phyloP scores from a whole-genome alignment of 129 eudicot genomes.

The Glebionis coronaria region DNA sequence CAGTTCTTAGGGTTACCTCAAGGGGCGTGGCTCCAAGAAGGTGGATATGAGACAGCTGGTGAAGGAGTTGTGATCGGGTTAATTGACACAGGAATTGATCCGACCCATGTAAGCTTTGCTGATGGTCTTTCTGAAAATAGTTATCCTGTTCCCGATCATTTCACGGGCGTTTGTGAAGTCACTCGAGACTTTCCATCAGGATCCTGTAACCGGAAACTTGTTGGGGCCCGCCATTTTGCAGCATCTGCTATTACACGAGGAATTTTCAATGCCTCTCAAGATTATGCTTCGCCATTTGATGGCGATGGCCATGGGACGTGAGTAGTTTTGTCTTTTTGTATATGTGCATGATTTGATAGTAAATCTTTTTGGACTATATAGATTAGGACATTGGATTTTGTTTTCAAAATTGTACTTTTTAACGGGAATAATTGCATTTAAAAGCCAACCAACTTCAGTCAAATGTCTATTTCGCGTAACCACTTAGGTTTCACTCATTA shows the following conservation, averaged over 20 bases:
- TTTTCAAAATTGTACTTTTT: no score
- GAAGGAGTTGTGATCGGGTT: conserved; percentile 95
- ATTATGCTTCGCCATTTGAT: conserved; percentile 93
- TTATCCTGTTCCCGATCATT: conserved; percentile 79
- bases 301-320: conserved; percentile 99
- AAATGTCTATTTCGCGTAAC: no score
- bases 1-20: conserved; percentile 92
- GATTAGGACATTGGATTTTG: no score
- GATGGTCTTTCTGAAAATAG: conserved; percentile 49
- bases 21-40: conserved; percentile 94
- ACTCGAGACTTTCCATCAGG: conserved; percentile 95
- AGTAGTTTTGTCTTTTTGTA: conserved; percentile 30
- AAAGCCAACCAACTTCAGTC: no score
- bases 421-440: no score
- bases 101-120: conserved; percentile 82
- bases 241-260: conserved; percentile 98
- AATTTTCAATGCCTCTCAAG: conserved; percentile 88
- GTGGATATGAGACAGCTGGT: conserved; percentile 83
- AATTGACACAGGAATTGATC: conserved; percentile 95
- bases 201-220: conserved; percentile 91
- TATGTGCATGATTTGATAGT: conserved; percentile 4
- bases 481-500: no score
- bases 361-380: neutral
- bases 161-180: conserved; percentile 90
- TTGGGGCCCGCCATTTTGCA: conserved; percentile 99